Conservation (phyloP, 148 eudicot species). For the Cornus controversa region DNA sequence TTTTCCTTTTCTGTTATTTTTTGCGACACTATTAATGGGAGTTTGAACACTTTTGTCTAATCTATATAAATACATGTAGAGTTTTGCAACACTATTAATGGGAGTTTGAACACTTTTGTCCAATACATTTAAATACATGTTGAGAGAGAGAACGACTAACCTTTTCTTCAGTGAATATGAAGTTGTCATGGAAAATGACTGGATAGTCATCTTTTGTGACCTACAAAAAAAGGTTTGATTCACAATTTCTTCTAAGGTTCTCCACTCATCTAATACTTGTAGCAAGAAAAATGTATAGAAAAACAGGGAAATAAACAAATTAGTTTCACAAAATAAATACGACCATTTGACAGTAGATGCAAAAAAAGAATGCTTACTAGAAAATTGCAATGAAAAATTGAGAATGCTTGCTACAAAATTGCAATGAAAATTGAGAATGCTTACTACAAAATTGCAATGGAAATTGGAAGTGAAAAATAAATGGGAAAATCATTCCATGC, state of each 20-base stretch:
- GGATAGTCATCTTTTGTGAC: constrained; percentile 49
- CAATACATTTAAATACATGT: too few relatives aligned
- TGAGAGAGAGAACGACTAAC: constrained; percentile 12
- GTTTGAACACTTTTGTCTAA: neutral
- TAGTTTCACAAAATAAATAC: neutral
- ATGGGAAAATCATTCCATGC: too few relatives aligned
- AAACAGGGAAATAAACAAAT: neutral
- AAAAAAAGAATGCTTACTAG: neutral
- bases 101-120: neutral
- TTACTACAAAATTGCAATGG: neutral
- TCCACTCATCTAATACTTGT: constrained; percentile 20
- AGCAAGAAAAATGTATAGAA: too few relatives aligned
- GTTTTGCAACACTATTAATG: too few relatives aligned
- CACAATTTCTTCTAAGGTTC: constrained; percentile 23
- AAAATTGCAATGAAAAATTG: too few relatives aligned
- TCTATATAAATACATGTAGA: too few relatives aligned
- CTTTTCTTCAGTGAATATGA: constrained; percentile 25
- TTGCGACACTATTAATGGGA: too few relatives aligned
- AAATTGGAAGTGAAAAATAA: too few relatives aligned
- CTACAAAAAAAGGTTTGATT: constrained; percentile 35
- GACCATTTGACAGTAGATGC: neutral
- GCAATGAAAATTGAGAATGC: too few relatives aligned
- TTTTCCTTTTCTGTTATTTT: too few relatives aligned
- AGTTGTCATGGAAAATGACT: constrained; percentile 45
- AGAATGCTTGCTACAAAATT: neutral